A percentile compares a stretch with the other conserved stretches of the same genome.
phyloP scores from a whole-genome alignment of 257 asterid species.

The Jacaranda mimosifolia region DNA sequence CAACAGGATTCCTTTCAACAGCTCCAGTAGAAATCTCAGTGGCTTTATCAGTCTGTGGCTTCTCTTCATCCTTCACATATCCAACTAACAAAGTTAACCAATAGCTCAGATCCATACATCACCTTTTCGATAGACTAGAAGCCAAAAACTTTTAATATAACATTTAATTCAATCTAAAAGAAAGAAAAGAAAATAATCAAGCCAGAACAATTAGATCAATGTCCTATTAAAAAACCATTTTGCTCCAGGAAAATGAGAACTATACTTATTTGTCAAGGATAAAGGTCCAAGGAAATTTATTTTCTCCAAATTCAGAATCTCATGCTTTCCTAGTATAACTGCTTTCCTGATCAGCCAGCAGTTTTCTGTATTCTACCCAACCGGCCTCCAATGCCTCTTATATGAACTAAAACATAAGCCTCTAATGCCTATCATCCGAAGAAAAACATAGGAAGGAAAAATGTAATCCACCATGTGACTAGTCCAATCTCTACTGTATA shows the following conservation, averaged over 20 bases:
- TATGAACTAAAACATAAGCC: background rate
- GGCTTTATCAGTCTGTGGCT: slow-evolving; percentile 40
- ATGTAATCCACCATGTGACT: background rate
- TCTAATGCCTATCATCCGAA: background rate
- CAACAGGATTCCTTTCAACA: slow-evolving; percentile 44
- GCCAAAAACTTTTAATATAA: slow-evolving; percentile 4
- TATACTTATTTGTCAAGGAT: background rate
- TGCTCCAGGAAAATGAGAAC: background rate
- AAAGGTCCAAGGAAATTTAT: background rate
- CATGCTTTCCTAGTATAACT: background rate
- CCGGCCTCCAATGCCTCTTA: background rate
- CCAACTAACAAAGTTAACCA: slow-evolving; percentile 50
- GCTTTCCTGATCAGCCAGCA: background rate
- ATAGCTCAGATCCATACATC: slow-evolving; percentile 10
- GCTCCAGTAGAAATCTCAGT: slow-evolving; percentile 37
- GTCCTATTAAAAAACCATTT: background rate
- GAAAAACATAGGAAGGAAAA: no score
- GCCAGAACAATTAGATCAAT: background rate
- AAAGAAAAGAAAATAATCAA: background rate
- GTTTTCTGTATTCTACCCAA: background rate
- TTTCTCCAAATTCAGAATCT: background rate
- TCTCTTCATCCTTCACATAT: slow-evolving; percentile 55
- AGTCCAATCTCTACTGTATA: slow-evolving; percentile 3
- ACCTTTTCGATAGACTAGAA: background rate
- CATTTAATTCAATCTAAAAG: background rate